Evolutionary conservation across 164 flowering plant species (phyloP).

Genomic region (Brasenia schreberi): DNA sequence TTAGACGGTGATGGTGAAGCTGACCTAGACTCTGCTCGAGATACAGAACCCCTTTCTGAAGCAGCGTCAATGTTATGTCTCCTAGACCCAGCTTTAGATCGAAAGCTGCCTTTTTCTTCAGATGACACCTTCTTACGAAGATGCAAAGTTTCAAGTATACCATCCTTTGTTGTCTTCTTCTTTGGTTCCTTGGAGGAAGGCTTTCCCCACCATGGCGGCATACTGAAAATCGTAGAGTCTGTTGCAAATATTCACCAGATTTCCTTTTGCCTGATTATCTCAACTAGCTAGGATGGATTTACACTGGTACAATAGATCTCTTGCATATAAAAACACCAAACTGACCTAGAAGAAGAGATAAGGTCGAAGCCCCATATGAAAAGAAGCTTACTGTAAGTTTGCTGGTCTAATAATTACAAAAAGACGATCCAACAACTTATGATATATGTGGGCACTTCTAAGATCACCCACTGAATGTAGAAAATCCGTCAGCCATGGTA

Average conservation of each 20-base stretch:
- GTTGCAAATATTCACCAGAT: not conserved
- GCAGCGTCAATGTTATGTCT: constrained; percentile 41
- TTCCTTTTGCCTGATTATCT: not conserved
- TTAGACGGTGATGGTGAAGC: constrained; percentile 79
- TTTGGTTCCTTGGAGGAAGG: constrained; percentile 84
- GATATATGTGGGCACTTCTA: not conserved
- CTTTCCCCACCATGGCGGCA: constrained; percentile 74
- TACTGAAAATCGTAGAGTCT: constrained; percentile 2
- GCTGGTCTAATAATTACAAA: not conserved
- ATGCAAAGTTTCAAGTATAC: constrained; percentile 54
- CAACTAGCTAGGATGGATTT: not conserved
- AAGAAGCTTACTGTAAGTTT: not conserved
- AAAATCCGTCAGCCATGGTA: not conserved
- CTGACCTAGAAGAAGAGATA: not conserved
- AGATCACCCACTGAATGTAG: not conserved
- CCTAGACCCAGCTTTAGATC: constrained; percentile 37
- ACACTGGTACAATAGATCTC: not conserved
- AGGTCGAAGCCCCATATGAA: not conserved
- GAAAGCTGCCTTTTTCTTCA: constrained; percentile 39
- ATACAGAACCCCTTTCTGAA: constrained; percentile 50
- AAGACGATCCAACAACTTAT: not conserved
- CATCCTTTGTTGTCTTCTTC: constrained; percentile 67
- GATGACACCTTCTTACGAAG: constrained; percentile 39
- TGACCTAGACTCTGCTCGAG: constrained; percentile 56
- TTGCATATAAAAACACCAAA: not conserved